Evolutionary conservation across 352 stramenopile genomes (phyloP).

Genomic region (Globisporangium irregulare): DNA sequence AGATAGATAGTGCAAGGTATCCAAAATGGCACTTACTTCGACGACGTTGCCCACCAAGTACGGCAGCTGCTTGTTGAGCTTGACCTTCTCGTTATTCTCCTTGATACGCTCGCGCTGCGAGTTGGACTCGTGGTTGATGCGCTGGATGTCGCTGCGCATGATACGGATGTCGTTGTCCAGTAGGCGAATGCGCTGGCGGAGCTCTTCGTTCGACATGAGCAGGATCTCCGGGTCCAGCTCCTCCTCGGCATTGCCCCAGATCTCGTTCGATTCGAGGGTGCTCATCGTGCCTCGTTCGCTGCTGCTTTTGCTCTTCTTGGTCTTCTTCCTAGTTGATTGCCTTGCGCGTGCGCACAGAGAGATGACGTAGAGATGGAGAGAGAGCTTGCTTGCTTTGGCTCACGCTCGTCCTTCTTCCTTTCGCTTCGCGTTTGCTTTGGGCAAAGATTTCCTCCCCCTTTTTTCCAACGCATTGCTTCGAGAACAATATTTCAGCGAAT

Average conservation of each 20-base stretch:
- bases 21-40: slow-evolving; percentile 56
- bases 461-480: slow-evolving; percentile 2
- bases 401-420: slow-evolving; percentile 12
- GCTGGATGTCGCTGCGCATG: slow-evolving; percentile 96
- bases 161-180: slow-evolving; percentile 97
- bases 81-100: slow-evolving; percentile 99
- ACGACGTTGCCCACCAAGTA: slow-evolving; percentile 99
- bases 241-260: slow-evolving; percentile 53
- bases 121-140: slow-evolving; percentile 95
- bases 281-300: slow-evolving; percentile 38
- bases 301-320: neutral
- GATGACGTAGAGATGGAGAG: neutral
- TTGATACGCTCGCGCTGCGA: slow-evolving; percentile 94
- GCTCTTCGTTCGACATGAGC: slow-evolving; percentile 94
- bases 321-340: neutral
- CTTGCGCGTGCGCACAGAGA: neutral
- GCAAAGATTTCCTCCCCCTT: slow-evolving; percentile 12
- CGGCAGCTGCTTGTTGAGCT: slow-evolving; percentile 99
- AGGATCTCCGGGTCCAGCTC: slow-evolving; percentile 88
- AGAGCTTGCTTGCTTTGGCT: neutral
- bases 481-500: neutral
- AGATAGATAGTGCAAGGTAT: neutral
- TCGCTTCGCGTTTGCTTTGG: slow-evolving; percentile 15
- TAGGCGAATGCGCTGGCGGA: slow-evolving; percentile 94
- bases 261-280: slow-evolving; percentile 56